Percentiles rank a stretch among this genome's conserved stretches.
These are phyloP conservation scores for Russula sp. DNA, from an alignment of 768 basidiomycete genomes.

Conservation along the genomic window DNA sequence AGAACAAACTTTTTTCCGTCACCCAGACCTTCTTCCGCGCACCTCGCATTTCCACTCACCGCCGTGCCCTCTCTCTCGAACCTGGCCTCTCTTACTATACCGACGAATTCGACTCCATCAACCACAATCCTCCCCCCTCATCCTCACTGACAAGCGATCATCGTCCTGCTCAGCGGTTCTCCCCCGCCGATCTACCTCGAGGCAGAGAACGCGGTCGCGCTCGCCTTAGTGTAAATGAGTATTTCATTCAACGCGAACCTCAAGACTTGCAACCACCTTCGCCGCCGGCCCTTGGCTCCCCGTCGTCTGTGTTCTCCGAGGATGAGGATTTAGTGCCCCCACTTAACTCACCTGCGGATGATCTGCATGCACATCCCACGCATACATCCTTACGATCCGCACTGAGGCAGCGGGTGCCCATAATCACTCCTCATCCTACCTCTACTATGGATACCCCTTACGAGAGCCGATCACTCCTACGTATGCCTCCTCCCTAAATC, in stretches of 20 bases:
- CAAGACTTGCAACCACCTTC: slow-evolving; percentile 23
- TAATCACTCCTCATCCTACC: background rate
- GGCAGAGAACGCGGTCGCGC: slow-evolving; percentile 22
- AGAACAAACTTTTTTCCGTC: slow-evolving; percentile 65
- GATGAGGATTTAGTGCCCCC: background rate
- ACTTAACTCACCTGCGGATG: background rate
- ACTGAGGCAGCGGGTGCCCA: background rate
- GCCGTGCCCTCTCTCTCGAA: slow-evolving; percentile 43
- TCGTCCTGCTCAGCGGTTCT: background rate
- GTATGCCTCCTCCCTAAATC: background rate
- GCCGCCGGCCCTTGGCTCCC: slow-evolving; percentile 27
- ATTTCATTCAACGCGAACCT: slow-evolving; percentile 23
- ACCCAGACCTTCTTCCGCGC: slow-evolving; percentile 69
- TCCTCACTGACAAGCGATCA: background rate
- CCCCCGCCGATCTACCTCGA: background rate
- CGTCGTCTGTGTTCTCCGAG: slow-evolving; percentile 10
- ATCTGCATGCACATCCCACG: background rate
- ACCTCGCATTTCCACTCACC: slow-evolving; percentile 32
- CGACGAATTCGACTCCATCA: slow-evolving; percentile 31
- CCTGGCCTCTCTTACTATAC: slow-evolving; percentile 42
- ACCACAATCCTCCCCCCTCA: slow-evolving; percentile 28
- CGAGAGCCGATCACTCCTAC: slow-evolving; percentile 5
- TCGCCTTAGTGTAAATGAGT: slow-evolving; percentile 27
- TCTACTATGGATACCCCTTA: background rate
- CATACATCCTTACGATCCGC: background rate